Evolutionary conservation across 495 filamentous ascomycete genomes (phyloP), one percentile per base, ranked within the genome.

Genomic region (Podospora pseudoanserina): DNA sequence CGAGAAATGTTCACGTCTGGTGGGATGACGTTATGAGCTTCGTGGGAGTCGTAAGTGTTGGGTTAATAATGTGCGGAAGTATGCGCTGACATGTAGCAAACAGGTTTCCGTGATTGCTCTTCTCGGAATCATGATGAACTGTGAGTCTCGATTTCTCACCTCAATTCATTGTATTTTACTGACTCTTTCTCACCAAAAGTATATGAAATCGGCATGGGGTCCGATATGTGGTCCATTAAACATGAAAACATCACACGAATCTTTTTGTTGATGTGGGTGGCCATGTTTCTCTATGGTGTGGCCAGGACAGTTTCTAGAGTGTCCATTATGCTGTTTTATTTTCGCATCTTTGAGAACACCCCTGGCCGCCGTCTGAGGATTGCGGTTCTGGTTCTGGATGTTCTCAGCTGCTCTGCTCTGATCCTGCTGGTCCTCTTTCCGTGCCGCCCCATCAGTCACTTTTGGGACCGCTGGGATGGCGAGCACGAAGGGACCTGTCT

Each of bases 201-300:
- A 60, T 60, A 60, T 20, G 58, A 60, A 18, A 19, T 60, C 4
- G 58, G 58, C 4, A 60, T 60, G 58, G 58, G 58, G n/a, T 26
- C 18, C 11, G 58, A 60, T 20, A 26, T 60, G 13, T 60, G 58
- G 58, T 26, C 58, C 4, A 60, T 60, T 0, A 16, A 20, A 27
- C 58, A 60, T 4, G 20, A 20, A 4, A 60, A 60, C 28, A 60
- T 60, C 27, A 27, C 20, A 9, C 5, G 15, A 19, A 60, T 60
- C 58, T 60, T 60, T 5, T 20, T 26, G 26, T 27, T 60, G 19
- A 26, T 20, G 58, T 60, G 27, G 19, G 58, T 27, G 13, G 58
- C 58, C 19, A 20, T 60, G 26, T 60, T 60, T 27, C 58, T 60
- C 18, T 60, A 60, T 27, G 58, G 58, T 16, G 13, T 60, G 13